Evolutionary conservation across 140 eudicot genomes (phyloP), one percentile per base, ranked within the genome.

Genomic region (Erigeron philadelphicus): DNA sequence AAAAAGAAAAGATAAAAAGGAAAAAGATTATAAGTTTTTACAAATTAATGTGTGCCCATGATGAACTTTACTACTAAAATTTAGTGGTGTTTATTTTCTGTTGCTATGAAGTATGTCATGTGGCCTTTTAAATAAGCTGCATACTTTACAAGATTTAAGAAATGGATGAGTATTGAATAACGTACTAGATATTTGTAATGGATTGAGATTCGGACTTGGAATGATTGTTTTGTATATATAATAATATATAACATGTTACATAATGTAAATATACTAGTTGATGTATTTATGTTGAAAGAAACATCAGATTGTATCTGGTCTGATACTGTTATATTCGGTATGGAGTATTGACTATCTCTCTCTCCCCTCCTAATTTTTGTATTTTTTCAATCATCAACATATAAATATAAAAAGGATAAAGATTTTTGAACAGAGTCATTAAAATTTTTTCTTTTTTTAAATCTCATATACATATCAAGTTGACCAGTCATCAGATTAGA

Each of bases 291-390:
- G 49, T 60, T 62, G 44, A 31, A 45, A 31, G 76, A 61, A 62
- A 63, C 76, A 62, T 62, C 75, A 72, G 70, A 35, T 72, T 72
- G 70, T 72, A 72, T 61, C 55, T 71, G 68, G 68, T 46, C 61
- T 31, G 8, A 19, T 49, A 31, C 42, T 45, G 41, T 59, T 46
- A 16, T 25, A 45, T 31, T 57, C 12, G 1, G 25, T 21, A 21
- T 21, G 25, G 25, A 68, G 59, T 61, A 59, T 45, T 10, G 46
- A 21, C 61, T 19, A 7, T 56, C 43, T 67, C 72, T 31, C 49
- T 8, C 46, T 57, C 18, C 48, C n/a, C n/a, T n/a, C n/a, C n/a
- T n/a, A n/a, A n/a, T n/a, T n/a, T n/a, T n/a, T n/a, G n/a, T n/a
- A n/a, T n/a, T n/a, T n/a, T n/a, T n/a, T n/a, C n/a, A n/a, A n/a